Evolutionary conservation across 2,329 filamentous ascomycete species (phyloP), one percentile per base, ranked within the genome.

Genomic region (Paramyrothecium roridum): DNA sequence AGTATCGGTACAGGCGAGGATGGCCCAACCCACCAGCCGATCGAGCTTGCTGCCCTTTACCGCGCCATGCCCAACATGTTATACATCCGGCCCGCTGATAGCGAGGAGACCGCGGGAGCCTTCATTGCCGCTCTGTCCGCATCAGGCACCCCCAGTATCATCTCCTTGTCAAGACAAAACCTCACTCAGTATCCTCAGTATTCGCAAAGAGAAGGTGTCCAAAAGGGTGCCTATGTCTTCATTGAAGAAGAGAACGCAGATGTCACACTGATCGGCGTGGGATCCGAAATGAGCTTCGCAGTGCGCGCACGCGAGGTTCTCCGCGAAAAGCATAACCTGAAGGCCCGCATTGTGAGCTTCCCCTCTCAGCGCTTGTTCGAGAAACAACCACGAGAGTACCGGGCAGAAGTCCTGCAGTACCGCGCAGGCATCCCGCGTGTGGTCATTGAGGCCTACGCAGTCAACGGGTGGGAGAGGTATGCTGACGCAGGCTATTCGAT

Each of bases 381-480:
- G 43, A 56, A 60, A 8, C 76, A 82, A 59, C 54, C 73, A 1
- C 57, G 69, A 3, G 73, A 74, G 56, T 82, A 82, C 57, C 71
- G 75, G 59, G 72, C 77, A 1, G 61, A 74, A 2, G 75, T 79
- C 1, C 68, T 85, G 48, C 69, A 68, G 48, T 69, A 68, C 53
- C 70, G 73, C 26, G 70, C 74, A 60, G 73, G 73, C 47, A 70
- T 76, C 2, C 79, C 80, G 0, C 69, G 74, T 1, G 79, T 88
- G 17, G 80, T 85, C 4, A 81, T 87, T 47, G 85, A 88, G 67
- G 80, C 83, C 1, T 86, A 83, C 63, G 75, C 79, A 2, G 73
- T 77, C 1, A 80, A 80, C 56, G 81, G 82, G 1, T 86, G 83
- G 82, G 83, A 85, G 68, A 67, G 82, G 20, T 86, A 85, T 61